A percentile compares a stretch with the other conserved stretches of the same genome.
phyloP scores from a whole-genome alignment of 2,329 filamentous ascomycete genomes.

The Epichloe brachyelytri region DNA sequence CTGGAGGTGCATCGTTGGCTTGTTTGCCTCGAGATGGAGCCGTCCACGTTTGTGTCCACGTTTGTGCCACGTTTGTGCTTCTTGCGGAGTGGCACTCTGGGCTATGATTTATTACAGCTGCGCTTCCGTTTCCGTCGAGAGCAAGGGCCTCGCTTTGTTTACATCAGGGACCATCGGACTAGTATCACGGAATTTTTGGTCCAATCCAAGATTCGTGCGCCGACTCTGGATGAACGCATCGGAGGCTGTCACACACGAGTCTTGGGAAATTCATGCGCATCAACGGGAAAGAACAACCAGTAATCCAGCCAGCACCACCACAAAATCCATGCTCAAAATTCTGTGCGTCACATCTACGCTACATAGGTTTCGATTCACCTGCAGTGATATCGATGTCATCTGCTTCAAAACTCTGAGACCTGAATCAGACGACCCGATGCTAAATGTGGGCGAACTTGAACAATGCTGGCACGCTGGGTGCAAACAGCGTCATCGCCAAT shows the following conservation, averaged over 20 bases:
- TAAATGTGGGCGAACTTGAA: not conserved
- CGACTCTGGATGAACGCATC: not conserved
- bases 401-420: not conserved
- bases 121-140: not conserved
- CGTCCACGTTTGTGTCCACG: too few relatives aligned
- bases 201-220: too few relatives aligned
- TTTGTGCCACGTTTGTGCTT: not conserved
- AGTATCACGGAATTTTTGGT: not conserved
- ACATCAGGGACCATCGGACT: not conserved
- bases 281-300: not conserved
- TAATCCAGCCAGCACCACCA: not conserved
- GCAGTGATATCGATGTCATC: constrained; percentile 12
- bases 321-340: not conserved
- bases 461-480: not conserved
- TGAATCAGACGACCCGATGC: not conserved
- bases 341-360: not conserved
- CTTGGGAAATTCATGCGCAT: not conserved
- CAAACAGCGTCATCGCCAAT: not conserved
- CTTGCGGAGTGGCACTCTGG: not conserved
- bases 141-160: not conserved
- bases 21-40: not conserved
- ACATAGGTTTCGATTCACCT: constrained; percentile 5
- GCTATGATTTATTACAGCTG: not conserved
- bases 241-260: not conserved
- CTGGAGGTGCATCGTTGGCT: not conserved